Percentiles rank a stretch among this genome's conserved stretches.
These are phyloP conservation scores for Suaeda aralocaspica DNA, from an alignment of 148 eudicot genomes.

Conservation along the genomic window DNA sequence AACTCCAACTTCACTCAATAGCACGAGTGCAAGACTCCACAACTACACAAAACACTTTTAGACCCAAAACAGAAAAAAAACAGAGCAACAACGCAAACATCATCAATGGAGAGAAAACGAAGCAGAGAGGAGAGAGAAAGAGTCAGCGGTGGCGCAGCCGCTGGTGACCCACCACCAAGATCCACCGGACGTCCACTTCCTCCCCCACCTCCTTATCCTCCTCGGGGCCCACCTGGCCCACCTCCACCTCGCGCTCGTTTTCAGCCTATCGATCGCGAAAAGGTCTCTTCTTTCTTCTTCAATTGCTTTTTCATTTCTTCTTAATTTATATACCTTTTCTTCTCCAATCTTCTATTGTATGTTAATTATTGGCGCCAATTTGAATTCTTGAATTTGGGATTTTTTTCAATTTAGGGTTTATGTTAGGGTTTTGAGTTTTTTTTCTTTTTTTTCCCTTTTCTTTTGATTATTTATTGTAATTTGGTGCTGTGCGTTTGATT, in stretches of 20 bases:
- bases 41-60: neutral
- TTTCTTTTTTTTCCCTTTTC: neutral
- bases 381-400: neutral
- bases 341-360: neutral
- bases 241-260: slow-evolving; percentile 33
- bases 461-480: neutral
- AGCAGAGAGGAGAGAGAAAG: slow-evolving; percentile 38
- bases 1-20: too few relatives aligned
- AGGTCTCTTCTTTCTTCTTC: slow-evolving; percentile 20
- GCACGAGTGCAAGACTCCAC: too few relatives aligned
- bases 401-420: slow-evolving; percentile 5
- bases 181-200: slow-evolving; percentile 28
- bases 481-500: neutral
- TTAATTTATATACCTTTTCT: neutral
- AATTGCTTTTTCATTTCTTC: neutral
- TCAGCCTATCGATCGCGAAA: slow-evolving; percentile 43
- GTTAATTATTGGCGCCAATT: neutral
- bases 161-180: slow-evolving; percentile 15
- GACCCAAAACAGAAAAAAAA: too few relatives aligned
- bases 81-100: neutral
- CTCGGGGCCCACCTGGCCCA: slow-evolving; percentile 30
- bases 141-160: slow-evolving; percentile 14
- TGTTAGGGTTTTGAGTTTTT: slow-evolving; percentile 8
- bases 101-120: slow-evolving; percentile 24
- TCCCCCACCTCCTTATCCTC: slow-evolving; percentile 23